Conservation (phyloP, 1,284 basidiomycete species). For the Naganishia sp. region DNA sequence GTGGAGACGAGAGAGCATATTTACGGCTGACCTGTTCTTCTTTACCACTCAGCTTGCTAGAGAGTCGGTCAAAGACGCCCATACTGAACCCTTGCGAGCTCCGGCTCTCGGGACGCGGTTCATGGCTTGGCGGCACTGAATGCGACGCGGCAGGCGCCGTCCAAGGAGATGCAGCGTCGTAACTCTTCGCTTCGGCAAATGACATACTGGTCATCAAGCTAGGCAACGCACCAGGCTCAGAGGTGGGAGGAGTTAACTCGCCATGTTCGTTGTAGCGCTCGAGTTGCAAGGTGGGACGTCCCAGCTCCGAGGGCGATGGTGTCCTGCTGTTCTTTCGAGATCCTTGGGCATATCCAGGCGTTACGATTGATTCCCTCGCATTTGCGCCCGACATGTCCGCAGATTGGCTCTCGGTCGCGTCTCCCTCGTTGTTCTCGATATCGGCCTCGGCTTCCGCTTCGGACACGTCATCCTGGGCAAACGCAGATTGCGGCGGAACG, state of each 20-base stretch:
- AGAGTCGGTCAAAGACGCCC: neutral
- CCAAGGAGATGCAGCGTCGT: conserved; percentile 32
- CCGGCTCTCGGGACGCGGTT: conserved; percentile 2
- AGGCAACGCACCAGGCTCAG: conserved; percentile 5
- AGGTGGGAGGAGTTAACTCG: conserved; percentile 21
- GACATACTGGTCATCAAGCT: neutral
- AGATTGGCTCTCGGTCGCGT: neutral
- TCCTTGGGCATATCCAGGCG: neutral
- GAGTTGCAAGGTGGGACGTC: neutral
- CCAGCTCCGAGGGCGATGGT: conserved; percentile 1
- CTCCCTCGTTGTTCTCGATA: too few species aligned
- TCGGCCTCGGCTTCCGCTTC: conserved; percentile 24
- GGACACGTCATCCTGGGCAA: neutral
- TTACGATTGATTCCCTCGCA: neutral
- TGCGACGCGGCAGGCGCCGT: neutral
- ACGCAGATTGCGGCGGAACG: conserved; percentile 8
- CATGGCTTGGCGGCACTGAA: neutral
- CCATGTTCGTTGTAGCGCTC: conserved; percentile 24
- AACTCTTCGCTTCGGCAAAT: conserved; percentile 13
- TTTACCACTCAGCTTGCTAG: neutral
- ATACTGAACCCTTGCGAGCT: conserved; percentile 4
- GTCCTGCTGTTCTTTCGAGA: neutral
- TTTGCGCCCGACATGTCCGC: neutral
- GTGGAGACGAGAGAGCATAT: conserved; percentile 15
- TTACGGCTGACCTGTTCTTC: conserved; percentile 16